Evolutionary conservation across 2,329 filamentous ascomycete genomes (phyloP).

Genomic region (Raffaelea albimanens): DNA sequence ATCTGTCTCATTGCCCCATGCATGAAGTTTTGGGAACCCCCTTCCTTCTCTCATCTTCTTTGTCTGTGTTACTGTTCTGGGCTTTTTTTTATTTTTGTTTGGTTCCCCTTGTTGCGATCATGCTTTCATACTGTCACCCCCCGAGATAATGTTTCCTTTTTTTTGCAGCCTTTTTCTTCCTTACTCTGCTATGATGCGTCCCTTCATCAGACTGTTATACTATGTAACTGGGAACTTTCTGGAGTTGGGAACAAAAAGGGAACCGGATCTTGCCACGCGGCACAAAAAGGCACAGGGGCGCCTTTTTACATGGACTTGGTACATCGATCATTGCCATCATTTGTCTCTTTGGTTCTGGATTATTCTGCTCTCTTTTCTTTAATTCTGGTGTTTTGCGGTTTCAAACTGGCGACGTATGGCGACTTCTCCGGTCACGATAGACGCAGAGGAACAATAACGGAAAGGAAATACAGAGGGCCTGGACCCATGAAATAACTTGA

Average conservation of each 20-base stretch:
- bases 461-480: no score
- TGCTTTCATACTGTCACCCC: no score
- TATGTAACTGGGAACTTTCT: slow-evolving; percentile 18
- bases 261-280: slow-evolving; percentile 15
- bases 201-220: slow-evolving; percentile 17
- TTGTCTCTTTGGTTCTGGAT: neutral
- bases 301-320: neutral
- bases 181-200: slow-evolving; percentile 14
- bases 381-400: neutral
- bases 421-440: no score
- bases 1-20: neutral
- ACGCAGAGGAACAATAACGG: no score
- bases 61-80: neutral
- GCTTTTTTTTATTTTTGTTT: neutral
- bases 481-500: no score
- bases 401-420: no score
- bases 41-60: neutral
- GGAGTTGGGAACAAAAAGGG: slow-evolving; percentile 17
- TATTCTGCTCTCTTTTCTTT: neutral
- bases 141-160: slow-evolving; percentile 1
- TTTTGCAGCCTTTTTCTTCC: slow-evolving; percentile 11
- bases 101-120: neutral
- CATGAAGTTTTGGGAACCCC: no score
- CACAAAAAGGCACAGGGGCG: slow-evolving; percentile 1
- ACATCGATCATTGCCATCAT: neutral